phyloP scores from a whole-genome alignment of 495 filamentous ascomycete species.

The Trypethelium eluteriae region DNA sequence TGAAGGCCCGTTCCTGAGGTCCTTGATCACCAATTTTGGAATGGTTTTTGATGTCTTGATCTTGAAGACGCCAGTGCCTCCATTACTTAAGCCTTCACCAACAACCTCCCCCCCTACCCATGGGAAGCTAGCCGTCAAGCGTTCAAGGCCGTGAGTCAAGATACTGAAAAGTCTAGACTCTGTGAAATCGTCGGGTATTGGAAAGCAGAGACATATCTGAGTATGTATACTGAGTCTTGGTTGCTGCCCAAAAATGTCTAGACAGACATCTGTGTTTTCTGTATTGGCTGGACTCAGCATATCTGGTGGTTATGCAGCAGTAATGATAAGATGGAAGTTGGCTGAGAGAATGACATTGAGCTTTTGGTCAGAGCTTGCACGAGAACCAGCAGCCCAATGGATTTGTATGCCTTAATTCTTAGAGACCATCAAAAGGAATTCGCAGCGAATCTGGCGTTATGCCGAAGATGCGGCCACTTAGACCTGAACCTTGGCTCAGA shows the following conservation, averaged over 20 bases:
- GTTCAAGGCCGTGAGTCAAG: slow-evolving; percentile 34
- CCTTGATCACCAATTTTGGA: slow-evolving; percentile 40
- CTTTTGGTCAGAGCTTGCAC: too few species aligned
- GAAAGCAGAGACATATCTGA: slow-evolving; percentile 39
- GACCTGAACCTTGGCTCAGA: too few species aligned
- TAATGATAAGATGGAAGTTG: too few species aligned
- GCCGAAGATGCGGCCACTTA: too few species aligned
- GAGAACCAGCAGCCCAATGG: too few species aligned
- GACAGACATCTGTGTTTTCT: not conserved
- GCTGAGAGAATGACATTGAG: too few species aligned
- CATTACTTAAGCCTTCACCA: slow-evolving; percentile 26
- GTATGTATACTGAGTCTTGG: slow-evolving; percentile 38
- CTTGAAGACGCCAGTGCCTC: slow-evolving; percentile 32
- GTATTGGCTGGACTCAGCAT: too few species aligned
- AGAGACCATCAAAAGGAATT: too few species aligned
- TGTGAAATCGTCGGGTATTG: slow-evolving; percentile 26
- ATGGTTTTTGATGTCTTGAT: slow-evolving; percentile 34
- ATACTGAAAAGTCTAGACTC: slow-evolving; percentile 30
- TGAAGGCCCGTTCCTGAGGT: slow-evolving; percentile 35
- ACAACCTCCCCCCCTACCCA: slow-evolving; percentile 50
- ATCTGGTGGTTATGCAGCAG: too few species aligned
- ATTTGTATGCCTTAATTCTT: too few species aligned
- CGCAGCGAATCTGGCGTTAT: too few species aligned
- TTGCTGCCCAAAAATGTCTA: slow-evolving; percentile 32
- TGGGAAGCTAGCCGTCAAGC: slow-evolving; percentile 41